Conservation (phyloP, 1,284 basidiomycete species). For the Boletellus deceptivus region DNA sequence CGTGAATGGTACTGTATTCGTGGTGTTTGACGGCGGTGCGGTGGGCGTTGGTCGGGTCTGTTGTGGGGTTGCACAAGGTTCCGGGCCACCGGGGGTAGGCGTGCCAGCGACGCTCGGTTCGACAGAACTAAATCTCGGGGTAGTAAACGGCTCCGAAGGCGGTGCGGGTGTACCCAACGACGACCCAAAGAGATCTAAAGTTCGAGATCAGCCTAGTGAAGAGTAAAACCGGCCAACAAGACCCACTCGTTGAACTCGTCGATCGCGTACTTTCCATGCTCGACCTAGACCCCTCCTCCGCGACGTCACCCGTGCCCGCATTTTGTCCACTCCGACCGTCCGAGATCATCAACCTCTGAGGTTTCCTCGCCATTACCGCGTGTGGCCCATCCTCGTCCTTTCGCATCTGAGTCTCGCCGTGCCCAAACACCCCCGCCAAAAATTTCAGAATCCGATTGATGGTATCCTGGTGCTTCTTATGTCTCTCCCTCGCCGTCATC, state of each 20-base stretch:
- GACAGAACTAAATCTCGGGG: slow-evolving; percentile 24
- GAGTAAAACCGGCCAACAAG: background rate
- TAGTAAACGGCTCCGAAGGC: slow-evolving; percentile 30
- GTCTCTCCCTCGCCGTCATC: slow-evolving; percentile 71
- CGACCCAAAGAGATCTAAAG: slow-evolving; percentile 31
- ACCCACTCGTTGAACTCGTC: slow-evolving; percentile 18
- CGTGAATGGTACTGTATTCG: slow-evolving; percentile 22
- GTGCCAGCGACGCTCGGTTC: slow-evolving; percentile 25
- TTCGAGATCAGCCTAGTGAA: slow-evolving; percentile 8
- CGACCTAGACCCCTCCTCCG: slow-evolving; percentile 36
- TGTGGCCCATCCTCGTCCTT: slow-evolving; percentile 46
- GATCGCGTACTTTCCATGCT: slow-evolving; percentile 28
- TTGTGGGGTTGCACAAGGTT: slow-evolving; percentile 8
- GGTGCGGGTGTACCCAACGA: slow-evolving; percentile 33
- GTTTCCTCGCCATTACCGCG: slow-evolving; percentile 50
- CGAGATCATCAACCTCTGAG: slow-evolving; percentile 66
- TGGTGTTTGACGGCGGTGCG: slow-evolving; percentile 2
- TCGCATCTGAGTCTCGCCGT: slow-evolving; percentile 39
- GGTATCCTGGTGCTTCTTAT: slow-evolving; percentile 95
- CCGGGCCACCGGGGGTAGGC: slow-evolving; percentile 12
- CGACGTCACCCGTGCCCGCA: slow-evolving; percentile 38
- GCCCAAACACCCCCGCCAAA: slow-evolving; percentile 89
- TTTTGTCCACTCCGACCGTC: slow-evolving; percentile 42
- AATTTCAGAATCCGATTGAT: slow-evolving; percentile 95
- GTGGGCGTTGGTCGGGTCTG: slow-evolving; percentile 2